A percentile compares a stretch with the other conserved stretches of the same genome.
phyloP scores from a whole-genome alignment of 2,329 filamentous ascomycete genomes.

The Gaeumannomyces tritici region DNA sequence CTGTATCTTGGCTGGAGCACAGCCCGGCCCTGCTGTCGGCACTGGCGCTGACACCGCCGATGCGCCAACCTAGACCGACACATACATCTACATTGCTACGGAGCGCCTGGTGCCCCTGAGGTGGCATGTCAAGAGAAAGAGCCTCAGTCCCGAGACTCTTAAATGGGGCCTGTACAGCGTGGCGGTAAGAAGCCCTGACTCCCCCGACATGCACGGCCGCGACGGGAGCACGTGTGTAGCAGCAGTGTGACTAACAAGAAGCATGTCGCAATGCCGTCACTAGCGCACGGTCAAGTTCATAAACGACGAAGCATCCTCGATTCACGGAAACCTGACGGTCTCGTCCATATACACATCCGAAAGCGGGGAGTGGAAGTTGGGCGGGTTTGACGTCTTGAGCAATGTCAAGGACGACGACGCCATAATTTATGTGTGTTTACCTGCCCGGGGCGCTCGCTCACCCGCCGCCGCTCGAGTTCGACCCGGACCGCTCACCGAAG shows the following conservation, averaged over 20 bases:
- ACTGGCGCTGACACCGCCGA: conserved; percentile 6
- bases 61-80: conserved; percentile 59
- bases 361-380: conserved; percentile 95
- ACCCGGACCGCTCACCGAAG: neutral
- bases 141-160: conserved; percentile 79
- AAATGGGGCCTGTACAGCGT: conserved; percentile 93
- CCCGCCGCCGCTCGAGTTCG: conserved; percentile 2
- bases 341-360: conserved; percentile 89
- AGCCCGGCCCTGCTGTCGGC: neutral
- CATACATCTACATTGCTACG: conserved; percentile 92
- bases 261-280: neutral
- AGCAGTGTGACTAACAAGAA: conserved; percentile 1
- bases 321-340: conserved; percentile 79
- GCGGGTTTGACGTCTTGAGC: conserved; percentile 86
- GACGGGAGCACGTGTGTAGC: neutral
- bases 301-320: conserved; percentile 83
- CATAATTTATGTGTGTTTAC: conserved; percentile 61
- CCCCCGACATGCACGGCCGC: neutral
- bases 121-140: conserved; percentile 86
- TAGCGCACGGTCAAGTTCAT: conserved; percentile 91
- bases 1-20: neutral
- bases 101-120: conserved; percentile 78
- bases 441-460: conserved; percentile 6
- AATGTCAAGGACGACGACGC: conserved; percentile 95
- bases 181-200: conserved; percentile 45